Evolutionary conservation across 257 asterid genomes (phyloP).

Genomic region (Agastache rugosa): DNA sequence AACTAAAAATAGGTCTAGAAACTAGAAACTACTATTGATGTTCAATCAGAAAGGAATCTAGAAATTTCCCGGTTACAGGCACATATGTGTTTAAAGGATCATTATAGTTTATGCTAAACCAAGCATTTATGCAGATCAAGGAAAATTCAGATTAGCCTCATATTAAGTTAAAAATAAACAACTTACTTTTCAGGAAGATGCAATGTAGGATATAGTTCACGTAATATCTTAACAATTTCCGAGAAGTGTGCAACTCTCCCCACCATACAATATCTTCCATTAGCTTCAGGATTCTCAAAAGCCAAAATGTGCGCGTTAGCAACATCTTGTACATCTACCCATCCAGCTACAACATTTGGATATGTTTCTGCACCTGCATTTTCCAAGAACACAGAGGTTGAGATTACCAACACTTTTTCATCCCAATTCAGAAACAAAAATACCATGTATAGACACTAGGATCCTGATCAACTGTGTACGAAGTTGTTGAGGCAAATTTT

Average conservation of each 20-base stretch:
- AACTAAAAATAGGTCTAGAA: background rate
- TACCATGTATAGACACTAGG: background rate
- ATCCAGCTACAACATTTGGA: constrained; percentile 54
- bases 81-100: background rate
- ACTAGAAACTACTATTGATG: background rate
- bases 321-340: constrained; percentile 79
- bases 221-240: constrained; percentile 54
- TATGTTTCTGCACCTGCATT: constrained; percentile 68
- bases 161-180: background rate
- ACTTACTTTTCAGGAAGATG: constrained; percentile 72
- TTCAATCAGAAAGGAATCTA: too few relatives aligned
- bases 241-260: constrained; percentile 63
- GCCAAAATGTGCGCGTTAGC: constrained; percentile 78
- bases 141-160: background rate
- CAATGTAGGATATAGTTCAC: constrained; percentile 56
- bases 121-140: background rate
- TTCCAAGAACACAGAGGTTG: background rate
- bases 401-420: background rate
- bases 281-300: constrained; percentile 67
- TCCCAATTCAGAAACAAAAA: constrained; percentile 1
- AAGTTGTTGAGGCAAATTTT: background rate
- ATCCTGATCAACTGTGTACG: background rate
- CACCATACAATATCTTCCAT: constrained; percentile 70
- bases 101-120: background rate
- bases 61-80: background rate